Conservation (phyloP, 768 basidiomycete genomes). For the Russula ochroleuca region DNA sequence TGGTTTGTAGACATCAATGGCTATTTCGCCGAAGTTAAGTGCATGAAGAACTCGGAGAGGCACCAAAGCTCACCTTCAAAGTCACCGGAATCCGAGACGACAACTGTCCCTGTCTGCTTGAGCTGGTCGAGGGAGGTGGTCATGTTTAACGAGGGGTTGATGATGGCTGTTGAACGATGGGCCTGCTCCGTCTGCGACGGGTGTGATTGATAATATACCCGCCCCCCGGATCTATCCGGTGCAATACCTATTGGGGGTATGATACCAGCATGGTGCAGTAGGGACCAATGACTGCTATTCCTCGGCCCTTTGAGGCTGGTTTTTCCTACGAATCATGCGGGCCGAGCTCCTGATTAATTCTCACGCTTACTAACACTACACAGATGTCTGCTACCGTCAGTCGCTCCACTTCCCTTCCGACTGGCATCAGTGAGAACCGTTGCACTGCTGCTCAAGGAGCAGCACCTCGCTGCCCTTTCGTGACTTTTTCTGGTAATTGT, state of each 20-base stretch:
- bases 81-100: slow-evolving; percentile 97
- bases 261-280: too few species aligned
- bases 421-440: too few species aligned
- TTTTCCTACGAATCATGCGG: too few species aligned
- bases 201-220: slow-evolving; percentile 13
- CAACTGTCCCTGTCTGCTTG: slow-evolving; percentile 90
- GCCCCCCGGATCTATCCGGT: slow-evolving; percentile 15
- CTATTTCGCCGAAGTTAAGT: slow-evolving; percentile 38
- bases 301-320: not conserved
- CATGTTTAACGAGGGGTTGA: slow-evolving; percentile 40
- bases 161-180: slow-evolving; percentile 19
- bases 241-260: too few species aligned
- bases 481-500: too few species aligned
- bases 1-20: slow-evolving; percentile 95
- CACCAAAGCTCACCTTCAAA: slow-evolving; percentile 60
- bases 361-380: too few species aligned
- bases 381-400: too few species aligned
- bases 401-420: too few species aligned
- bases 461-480: not conserved
- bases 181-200: not conserved
- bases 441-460: not conserved
- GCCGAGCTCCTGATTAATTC: too few species aligned
- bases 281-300: too few species aligned
- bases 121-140: slow-evolving; percentile 77
- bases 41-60: slow-evolving; percentile 12